phyloP scores from a whole-genome alignment of 805 yeast genomes.

The Kazachstania viticola region DNA sequence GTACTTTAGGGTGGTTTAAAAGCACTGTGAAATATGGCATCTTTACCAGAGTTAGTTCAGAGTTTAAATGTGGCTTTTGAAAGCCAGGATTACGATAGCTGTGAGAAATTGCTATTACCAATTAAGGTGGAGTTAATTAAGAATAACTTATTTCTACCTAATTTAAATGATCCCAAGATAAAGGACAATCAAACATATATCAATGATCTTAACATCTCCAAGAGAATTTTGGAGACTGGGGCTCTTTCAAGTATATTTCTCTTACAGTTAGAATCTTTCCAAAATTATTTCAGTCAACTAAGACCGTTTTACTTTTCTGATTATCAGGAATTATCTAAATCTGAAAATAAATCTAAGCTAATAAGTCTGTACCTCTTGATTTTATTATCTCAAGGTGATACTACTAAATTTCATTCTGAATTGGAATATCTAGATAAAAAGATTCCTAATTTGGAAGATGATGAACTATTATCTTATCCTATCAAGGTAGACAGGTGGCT shows the following conservation, averaged over 20 bases:
- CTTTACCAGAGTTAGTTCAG: constrained; percentile 58
- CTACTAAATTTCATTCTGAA: constrained; percentile 84
- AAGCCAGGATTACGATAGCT: constrained; percentile 45
- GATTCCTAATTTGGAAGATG: constrained; percentile 41
- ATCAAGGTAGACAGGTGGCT: constrained; percentile 83
- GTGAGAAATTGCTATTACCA: constrained; percentile 52
- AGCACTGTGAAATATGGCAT: too few relatives aligned
- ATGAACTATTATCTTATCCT: constrained; percentile 69
- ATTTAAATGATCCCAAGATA: constrained; percentile 15
- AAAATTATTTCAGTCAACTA: constrained; percentile 61
- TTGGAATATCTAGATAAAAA: constrained; percentile 56
- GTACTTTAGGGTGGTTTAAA: too few relatives aligned
- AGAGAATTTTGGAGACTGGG: constrained; percentile 79
- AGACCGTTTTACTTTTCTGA: constrained; percentile 56
- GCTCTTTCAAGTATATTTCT: constrained; percentile 66
- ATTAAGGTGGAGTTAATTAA: constrained; percentile 73
- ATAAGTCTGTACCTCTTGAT: constrained; percentile 66
- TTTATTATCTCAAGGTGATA: constrained; percentile 69
- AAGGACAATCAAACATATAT: constrained; percentile 29
- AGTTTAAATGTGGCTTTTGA: constrained; percentile 58
- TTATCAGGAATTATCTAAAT: constrained; percentile 27
- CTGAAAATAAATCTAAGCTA: constrained; percentile 60
- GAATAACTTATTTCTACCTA: constrained; percentile 67
- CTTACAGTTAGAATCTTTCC: constrained; percentile 52
- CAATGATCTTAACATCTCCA: constrained; percentile 64